Conservation (phyloP, 768 basidiomycete species). For the Suillus cothurnatus region DNA sequence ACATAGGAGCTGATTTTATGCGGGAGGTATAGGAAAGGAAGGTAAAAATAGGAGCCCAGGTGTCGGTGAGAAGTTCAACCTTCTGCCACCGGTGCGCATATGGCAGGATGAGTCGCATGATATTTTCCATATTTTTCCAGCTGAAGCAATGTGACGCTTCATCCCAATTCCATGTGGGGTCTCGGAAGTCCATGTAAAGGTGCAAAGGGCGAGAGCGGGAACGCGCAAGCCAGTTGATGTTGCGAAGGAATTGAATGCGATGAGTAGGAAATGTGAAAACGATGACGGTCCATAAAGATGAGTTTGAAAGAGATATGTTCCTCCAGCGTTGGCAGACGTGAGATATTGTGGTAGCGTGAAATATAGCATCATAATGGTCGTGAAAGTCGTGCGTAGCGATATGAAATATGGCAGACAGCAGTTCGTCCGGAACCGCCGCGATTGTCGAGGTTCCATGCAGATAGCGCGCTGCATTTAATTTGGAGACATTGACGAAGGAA, state of each 20-base stretch:
- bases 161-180: conserved; percentile 58
- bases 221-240: conserved; percentile 43
- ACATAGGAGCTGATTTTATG: conserved; percentile 35
- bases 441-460: not conserved
- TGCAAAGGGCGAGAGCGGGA: conserved; percentile 50
- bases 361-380: conserved; percentile 27
- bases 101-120: conserved; percentile 47
- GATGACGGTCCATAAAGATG: conserved; percentile 55
- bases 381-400: conserved; percentile 30
- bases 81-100: conserved; percentile 49
- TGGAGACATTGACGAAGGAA: conserved; percentile 2
- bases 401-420: conserved; percentile 38
- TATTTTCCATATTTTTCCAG: conserved; percentile 44
- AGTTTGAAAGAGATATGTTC: conserved; percentile 44
- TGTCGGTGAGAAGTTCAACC: conserved; percentile 57
- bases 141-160: conserved; percentile 45
- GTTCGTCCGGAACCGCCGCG: conserved; percentile 36
- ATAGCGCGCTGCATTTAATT: conserved; percentile 1
- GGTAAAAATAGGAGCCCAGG: conserved; percentile 58
- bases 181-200: conserved; percentile 59
- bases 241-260: conserved; percentile 38
- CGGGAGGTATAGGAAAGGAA: conserved; percentile 46
- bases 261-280: conserved; percentile 46
- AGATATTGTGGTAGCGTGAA: conserved; percentile 39
- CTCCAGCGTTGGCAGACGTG: conserved; percentile 57